Base-by-base conservation (phyloP, 1,139 yeast species). In the Pichia sp. region DNA sequence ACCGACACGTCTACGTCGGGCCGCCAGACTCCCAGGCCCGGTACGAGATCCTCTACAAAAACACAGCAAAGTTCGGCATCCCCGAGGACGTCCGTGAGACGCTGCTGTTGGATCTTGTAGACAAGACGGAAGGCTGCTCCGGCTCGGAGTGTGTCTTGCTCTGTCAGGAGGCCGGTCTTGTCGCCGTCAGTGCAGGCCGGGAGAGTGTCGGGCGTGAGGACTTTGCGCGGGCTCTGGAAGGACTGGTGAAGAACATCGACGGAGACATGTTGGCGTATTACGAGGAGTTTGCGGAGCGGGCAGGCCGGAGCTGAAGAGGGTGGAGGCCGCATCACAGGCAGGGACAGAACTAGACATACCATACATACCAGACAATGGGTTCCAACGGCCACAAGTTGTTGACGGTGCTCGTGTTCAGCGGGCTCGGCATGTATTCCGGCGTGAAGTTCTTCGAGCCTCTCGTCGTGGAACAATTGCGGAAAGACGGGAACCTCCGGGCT, bases 101-200 rank as follows among this genome's bases (percentile, higher is more conserved):
- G 1, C 58, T 75, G 31, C 73, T 85, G n/a, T 72, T 74, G 5
- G 68, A 67, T n/a, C 72, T 88, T n/a, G 89, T 92, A 0, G 65
- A 59, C 2, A 63, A 69, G 16, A 87, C 97, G 0, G 93, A 87
- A 0, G 98, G 98, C 0, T 91, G 96, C 64, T 90, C 97, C 0
- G 99, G 99, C 47, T 97, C 99, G 0, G 99, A 93, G 69, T 91
- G 93, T 38, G 95, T 92, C 0, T 77, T 91, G 44, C 71, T 92
- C 30, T 89, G 97, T 64, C 98, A 92, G 67, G 98, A 93, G 68
- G 97, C 98, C 0, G 99, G 99, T 2, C 73, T 93, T 2, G 54
- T 88, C 10, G 97, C 98, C 0, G 85, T 93, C 57, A 89, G 53
- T 27, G 27, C 27, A 4, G 51, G 55, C 5, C 16, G 48, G 10